Percentiles rank a stretch among this genome's conserved stretches.
Evolutionary conservation across 345 rosid species (phyloP).

Genomic region (Acer negundo): DNA sequence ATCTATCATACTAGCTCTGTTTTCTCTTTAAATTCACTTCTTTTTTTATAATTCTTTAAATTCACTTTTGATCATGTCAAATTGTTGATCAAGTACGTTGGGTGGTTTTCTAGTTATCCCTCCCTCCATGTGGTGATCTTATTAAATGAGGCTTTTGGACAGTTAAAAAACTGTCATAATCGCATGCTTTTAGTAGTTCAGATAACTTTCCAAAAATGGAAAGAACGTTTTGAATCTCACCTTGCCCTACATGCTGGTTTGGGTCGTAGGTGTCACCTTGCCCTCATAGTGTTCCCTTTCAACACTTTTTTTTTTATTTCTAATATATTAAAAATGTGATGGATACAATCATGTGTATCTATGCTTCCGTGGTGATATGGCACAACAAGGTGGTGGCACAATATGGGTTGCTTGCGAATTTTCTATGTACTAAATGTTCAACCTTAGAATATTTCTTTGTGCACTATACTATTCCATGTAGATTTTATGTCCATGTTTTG

Average conservation of each 20-base stretch:
- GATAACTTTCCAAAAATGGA: too few relatives aligned
- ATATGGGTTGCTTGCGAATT: too few relatives aligned
- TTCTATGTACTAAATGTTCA: too few relatives aligned
- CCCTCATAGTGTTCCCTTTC: neutral
- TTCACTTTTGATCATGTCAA: neutral
- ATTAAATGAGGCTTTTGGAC: too few relatives aligned
- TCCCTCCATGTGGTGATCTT: too few relatives aligned
- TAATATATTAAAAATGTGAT: neutral
- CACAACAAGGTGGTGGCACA: neutral
- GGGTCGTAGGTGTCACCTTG: too few relatives aligned
- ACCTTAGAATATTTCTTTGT: too few relatives aligned
- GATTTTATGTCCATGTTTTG: neutral
- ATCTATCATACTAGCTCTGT: neutral
- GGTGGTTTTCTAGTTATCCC: too few relatives aligned
- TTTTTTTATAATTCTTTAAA: neutral
- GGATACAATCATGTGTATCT: neutral
- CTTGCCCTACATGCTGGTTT: too few relatives aligned
- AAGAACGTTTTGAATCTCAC: too few relatives aligned
- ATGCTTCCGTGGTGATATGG: neutral
- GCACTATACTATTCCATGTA: neutral
- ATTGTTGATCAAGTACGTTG: neutral
- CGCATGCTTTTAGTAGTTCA: too few relatives aligned
- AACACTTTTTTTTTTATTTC: neutral
- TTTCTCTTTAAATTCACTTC: neutral
- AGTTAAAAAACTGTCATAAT: too few relatives aligned